phyloP scores from a whole-genome alignment of 495 filamentous ascomycete genomes.

The Cladorrhinum samala region DNA sequence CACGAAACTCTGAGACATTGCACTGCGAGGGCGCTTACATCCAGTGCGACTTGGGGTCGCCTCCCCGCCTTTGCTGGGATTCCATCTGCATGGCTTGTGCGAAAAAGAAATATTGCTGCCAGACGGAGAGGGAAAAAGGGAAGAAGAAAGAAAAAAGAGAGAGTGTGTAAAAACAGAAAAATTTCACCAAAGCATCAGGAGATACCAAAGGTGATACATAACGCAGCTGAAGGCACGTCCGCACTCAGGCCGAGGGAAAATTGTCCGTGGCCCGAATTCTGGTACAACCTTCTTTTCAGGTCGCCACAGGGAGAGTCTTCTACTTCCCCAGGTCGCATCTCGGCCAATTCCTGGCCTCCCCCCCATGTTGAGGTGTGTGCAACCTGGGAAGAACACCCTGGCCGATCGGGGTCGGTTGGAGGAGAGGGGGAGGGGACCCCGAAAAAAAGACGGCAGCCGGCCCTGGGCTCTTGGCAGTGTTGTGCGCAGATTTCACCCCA shows the following conservation, averaged over 20 bases:
- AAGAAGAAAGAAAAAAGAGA: background rate
- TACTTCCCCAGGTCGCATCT: background rate
- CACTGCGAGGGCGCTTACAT: background rate
- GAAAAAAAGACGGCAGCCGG: no score
- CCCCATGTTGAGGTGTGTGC: background rate
- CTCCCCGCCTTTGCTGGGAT: background rate
- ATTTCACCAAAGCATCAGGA: background rate
- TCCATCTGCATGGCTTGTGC: background rate
- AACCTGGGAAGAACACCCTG: background rate
- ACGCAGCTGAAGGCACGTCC: background rate
- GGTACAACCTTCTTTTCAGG: background rate
- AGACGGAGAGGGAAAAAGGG: no score
- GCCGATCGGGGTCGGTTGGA: background rate
- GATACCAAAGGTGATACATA: no score
- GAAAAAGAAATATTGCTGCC: no score
- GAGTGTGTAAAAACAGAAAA: background rate
- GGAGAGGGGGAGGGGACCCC: background rate
- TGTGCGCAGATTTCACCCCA: no score
- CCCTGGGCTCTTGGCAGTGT: no score
- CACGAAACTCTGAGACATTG: background rate
- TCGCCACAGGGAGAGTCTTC: background rate
- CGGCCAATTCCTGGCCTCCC: background rate
- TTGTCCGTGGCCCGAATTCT: background rate
- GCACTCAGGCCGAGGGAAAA: background rate
- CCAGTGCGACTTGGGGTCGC: conserved; percentile 1